Conservation (phyloP, 768 basidiomycete species). For the Sporobolomyces pararoseus region DNA sequence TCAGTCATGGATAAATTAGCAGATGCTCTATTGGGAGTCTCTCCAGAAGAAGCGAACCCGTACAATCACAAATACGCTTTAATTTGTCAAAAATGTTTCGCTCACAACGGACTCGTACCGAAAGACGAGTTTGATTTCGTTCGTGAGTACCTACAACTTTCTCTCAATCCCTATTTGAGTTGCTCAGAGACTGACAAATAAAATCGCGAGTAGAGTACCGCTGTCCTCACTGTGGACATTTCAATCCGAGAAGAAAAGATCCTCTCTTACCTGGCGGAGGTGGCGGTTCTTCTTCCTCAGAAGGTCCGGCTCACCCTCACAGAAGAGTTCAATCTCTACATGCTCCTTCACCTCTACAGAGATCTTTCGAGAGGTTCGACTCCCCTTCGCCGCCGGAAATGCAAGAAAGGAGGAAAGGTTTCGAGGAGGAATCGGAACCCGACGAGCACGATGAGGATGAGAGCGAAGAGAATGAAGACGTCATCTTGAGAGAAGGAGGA, state of each 20-base stretch:
- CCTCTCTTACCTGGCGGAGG: no score
- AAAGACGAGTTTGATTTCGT: slow-evolving; percentile 75
- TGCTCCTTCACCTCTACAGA: slow-evolving; percentile 17
- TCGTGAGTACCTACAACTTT: slow-evolving; percentile 57
- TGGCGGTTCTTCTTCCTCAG: background rate
- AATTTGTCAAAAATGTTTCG: slow-evolving; percentile 80
- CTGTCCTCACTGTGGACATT: slow-evolving; percentile 79
- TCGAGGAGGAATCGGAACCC: background rate
- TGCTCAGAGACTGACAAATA: background rate
- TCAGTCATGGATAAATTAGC: slow-evolving; percentile 82
- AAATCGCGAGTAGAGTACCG: slow-evolving; percentile 61
- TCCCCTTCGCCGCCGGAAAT: background rate
- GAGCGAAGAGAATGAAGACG: slow-evolving; percentile 11
- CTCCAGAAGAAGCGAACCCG: slow-evolving; percentile 55
- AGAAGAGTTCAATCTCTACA: slow-evolving; percentile 34
- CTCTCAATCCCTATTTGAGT: background rate
- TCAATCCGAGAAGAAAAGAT: slow-evolving; percentile 55
- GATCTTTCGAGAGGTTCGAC: no score
- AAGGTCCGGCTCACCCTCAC: background rate
- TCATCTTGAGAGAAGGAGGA: background rate
- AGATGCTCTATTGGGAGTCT: slow-evolving; percentile 75
- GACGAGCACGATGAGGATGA: background rate
- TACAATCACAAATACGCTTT: slow-evolving; percentile 65
- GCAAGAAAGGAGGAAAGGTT: background rate
- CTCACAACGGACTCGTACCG: slow-evolving; percentile 82